A percentile compares a stretch with the other conserved stretches of the same genome.
These are phyloP conservation scores for Penicillium concentricum DNA, from an alignment of 2,329 filamentous ascomycete species.

Conservation along the genomic window DNA sequence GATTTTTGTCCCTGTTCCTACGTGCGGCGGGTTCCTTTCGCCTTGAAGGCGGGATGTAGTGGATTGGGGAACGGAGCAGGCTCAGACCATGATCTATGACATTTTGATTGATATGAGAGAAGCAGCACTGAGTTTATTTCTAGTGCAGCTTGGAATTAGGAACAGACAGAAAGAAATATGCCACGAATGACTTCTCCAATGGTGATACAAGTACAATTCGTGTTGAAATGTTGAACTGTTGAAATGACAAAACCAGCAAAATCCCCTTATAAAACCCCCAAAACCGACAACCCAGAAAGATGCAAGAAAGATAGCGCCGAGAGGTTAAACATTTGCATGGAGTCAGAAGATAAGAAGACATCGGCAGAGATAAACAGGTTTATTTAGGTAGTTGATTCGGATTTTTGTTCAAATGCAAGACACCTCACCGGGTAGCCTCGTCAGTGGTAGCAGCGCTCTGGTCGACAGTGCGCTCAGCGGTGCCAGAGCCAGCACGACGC, in stretches of 20 bases:
- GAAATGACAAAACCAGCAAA: slow-evolving; percentile 6
- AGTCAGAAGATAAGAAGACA: not conserved
- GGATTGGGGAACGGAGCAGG: not conserved
- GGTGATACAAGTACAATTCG: slow-evolving; percentile 17
- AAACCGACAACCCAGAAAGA: slow-evolving; percentile 15
- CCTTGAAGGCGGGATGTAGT: not conserved
- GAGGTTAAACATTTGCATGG: not conserved
- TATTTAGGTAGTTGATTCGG: not conserved
- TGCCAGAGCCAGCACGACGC: slow-evolving; percentile 47
- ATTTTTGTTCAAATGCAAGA: slow-evolving; percentile 1
- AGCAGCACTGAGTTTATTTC: slow-evolving; percentile 3
- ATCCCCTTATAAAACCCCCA: slow-evolving; percentile 9
- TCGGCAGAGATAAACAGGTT: not conserved
- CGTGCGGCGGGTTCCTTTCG: not conserved
- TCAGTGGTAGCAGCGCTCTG: slow-evolving; percentile 25
- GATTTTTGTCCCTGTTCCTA: not conserved
- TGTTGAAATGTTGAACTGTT: slow-evolving; percentile 14
- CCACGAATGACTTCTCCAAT: slow-evolving; percentile 11
- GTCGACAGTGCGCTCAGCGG: slow-evolving; percentile 27
- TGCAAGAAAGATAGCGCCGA: slow-evolving; percentile 20
- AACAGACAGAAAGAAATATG: slow-evolving; percentile 1
- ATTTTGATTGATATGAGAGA: slow-evolving; percentile 1
- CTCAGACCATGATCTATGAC: not conserved
- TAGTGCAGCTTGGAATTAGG: slow-evolving; percentile 1
- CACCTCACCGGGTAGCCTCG: slow-evolving; percentile 29